These are phyloP conservation scores for Daedaleopsis sinensis DNA, from an alignment of 768 basidiomycete species.

Conservation along the genomic window DNA sequence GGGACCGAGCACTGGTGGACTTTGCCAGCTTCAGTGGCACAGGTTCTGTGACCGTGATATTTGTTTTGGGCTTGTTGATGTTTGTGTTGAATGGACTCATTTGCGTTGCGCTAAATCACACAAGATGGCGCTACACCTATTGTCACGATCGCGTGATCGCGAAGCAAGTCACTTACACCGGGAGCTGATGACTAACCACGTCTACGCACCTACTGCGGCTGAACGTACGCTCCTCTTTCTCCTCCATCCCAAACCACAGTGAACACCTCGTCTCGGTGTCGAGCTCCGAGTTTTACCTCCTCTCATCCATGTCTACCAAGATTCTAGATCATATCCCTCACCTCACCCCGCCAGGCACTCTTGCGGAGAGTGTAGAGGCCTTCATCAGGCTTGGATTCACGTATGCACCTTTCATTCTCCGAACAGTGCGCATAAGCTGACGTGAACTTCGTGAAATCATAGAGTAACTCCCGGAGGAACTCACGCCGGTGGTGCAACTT, in stretches of 20 bases:
- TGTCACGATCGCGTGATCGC: neutral
- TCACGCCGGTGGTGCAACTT: slow-evolving; percentile 64
- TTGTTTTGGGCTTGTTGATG: neutral
- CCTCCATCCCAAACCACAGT: no score
- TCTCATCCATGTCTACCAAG: slow-evolving; percentile 35
- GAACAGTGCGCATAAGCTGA: neutral
- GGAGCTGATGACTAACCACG: neutral
- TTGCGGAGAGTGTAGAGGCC: slow-evolving; percentile 50
- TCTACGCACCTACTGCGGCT: no score
- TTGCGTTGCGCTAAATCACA: neutral
- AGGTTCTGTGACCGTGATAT: no score
- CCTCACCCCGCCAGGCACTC: slow-evolving; percentile 64
- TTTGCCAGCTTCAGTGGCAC: no score
- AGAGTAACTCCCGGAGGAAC: slow-evolving; percentile 71
- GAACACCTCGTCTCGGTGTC: no score
- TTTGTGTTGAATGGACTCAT: neutral
- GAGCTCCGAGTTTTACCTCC: no score
- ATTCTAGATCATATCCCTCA: slow-evolving; percentile 73
- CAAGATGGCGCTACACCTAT: neutral
- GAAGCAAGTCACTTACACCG: neutral
- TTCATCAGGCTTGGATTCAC: slow-evolving; percentile 68
- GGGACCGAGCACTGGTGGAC: no score
- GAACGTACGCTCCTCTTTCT: no score
- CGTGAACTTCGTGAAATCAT: neutral
- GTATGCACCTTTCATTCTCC: slow-evolving; percentile 24